These are phyloP conservation scores for Oryza punctata DNA, from an alignment of 176 grass and related monocot genomes.

Conservation along the genomic window DNA sequence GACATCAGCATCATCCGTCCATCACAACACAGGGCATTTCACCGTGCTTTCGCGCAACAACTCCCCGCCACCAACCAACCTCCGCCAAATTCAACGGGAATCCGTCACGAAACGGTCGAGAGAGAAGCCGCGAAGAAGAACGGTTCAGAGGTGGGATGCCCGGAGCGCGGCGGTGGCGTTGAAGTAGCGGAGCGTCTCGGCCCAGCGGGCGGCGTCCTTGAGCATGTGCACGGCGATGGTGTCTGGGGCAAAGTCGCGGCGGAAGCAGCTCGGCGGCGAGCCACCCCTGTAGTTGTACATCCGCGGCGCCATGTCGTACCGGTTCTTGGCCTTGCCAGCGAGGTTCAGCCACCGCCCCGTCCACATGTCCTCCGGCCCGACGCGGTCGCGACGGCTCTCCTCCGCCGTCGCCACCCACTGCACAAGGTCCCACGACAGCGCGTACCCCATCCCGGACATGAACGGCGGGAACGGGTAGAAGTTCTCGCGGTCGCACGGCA, in stretches of 20 bases:
- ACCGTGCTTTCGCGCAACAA: not conserved
- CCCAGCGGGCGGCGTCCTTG: constrained; percentile 62
- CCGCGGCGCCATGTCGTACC: constrained; percentile 57
- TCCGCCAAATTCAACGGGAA: constrained; percentile 3
- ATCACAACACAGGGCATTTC: not conserved
- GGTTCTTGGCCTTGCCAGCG: constrained; percentile 67
- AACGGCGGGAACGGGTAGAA: constrained; percentile 75
- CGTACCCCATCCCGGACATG: constrained; percentile 91
- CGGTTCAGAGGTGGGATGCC: constrained; percentile 48
- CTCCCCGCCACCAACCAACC: constrained; percentile 18
- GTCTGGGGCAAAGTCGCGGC: constrained; percentile 67
- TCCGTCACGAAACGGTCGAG: not conserved
- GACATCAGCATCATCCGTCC: too few relatives aligned
- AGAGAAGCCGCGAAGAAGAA: not conserved
- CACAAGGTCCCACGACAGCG: constrained; percentile 82
- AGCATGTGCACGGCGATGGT: constrained; percentile 86
- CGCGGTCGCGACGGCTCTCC: constrained; percentile 38
- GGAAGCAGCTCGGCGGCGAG: constrained; percentile 67
- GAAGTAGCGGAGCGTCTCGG: constrained; percentile 67
- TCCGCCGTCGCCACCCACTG: constrained; percentile 61
- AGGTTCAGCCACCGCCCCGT: constrained; percentile 75
- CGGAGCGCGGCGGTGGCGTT: constrained; percentile 55
- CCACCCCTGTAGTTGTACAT: constrained; percentile 73
- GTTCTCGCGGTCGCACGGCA: constrained; percentile 73
- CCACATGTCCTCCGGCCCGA: constrained; percentile 74